phyloP scores from a whole-genome alignment of 441 rosid genomes.

The Melastoma candidum region DNA sequence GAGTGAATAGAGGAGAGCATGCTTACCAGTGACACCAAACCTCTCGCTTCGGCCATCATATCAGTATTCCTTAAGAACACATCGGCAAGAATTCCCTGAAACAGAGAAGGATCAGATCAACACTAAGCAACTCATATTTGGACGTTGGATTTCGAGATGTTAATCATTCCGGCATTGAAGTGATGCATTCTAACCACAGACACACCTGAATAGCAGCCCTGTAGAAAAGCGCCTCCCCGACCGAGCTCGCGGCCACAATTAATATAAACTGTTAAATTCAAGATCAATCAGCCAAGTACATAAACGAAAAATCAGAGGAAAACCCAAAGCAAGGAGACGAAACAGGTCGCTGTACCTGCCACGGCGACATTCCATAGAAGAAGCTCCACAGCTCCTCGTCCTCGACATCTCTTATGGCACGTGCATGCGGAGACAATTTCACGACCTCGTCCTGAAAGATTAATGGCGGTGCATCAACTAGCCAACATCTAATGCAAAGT shows the following conservation, averaged over 20 bases:
- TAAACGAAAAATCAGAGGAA: background rate
- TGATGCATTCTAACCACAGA: background rate
- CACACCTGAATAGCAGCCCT: conserved; percentile 84
- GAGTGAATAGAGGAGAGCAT: background rate
- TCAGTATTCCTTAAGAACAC: conserved; percentile 68
- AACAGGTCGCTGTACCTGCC: conserved; percentile 52
- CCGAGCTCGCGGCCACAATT: conserved; percentile 81
- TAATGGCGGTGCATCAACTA: background rate
- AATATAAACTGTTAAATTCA: conserved; percentile 50
- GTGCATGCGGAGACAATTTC: conserved; percentile 85
- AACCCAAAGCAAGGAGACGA: background rate
- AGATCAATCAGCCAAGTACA: background rate
- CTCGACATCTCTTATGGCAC: conserved; percentile 95
- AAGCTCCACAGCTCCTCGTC: conserved; percentile 90
- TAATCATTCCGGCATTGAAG: background rate
- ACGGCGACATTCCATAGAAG: conserved; percentile 94
- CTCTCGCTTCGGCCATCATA: conserved; percentile 52
- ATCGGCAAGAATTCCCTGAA: conserved; percentile 74
- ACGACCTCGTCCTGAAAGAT: conserved; percentile 80
- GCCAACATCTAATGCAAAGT: background rate
- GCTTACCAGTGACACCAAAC: conserved; percentile 72
- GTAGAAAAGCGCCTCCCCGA: conserved; percentile 95
- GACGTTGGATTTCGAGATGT: too few relatives aligned
- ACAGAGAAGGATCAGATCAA: too few relatives aligned
- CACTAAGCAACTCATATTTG: too few relatives aligned